Conservation (phyloP, 1,139 yeast species). For the Geotrichum candidum region DNA sequence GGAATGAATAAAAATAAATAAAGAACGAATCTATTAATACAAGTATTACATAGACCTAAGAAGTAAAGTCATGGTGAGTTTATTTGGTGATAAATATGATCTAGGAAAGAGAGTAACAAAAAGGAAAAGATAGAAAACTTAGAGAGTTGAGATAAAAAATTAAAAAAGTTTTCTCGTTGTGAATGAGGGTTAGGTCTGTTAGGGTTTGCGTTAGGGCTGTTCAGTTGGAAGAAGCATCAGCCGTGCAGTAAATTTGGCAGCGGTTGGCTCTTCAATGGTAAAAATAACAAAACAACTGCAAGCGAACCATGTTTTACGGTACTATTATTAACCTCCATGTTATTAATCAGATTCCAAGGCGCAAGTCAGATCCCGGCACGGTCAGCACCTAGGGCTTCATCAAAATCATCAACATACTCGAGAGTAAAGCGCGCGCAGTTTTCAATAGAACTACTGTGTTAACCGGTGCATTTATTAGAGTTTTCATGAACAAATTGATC, state of each 20-base stretch:
- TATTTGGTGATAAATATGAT: too few relatives aligned
- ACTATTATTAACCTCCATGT: background rate
- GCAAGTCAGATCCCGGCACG: constrained; percentile 54
- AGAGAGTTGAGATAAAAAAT: background rate
- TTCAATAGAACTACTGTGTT: constrained; percentile 63
- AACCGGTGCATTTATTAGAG: constrained; percentile 56
- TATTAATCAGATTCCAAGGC: constrained; percentile 45
- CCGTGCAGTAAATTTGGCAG: too few relatives aligned
- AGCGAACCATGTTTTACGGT: too few relatives aligned
- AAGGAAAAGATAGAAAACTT: too few relatives aligned
- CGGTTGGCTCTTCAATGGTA: too few relatives aligned
- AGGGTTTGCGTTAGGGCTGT: background rate
- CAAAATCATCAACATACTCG: constrained; percentile 51
- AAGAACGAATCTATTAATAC: background rate
- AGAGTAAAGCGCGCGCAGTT: constrained; percentile 55
- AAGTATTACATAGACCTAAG: background rate
- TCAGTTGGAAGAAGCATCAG: background rate
- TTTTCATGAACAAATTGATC: constrained; percentile 52
- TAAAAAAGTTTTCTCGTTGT: background rate
- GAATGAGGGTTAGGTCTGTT: background rate
- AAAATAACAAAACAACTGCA: too few relatives aligned
- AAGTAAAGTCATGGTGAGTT: background rate
- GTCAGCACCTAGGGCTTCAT: constrained; percentile 43
- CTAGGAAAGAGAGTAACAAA: too few relatives aligned
- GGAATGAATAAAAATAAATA: background rate